Percentiles rank a stretch among this genome's conserved stretches.
These are phyloP conservation scores for Ceratobasidium sp. DNA, from an alignment of 1,284 basidiomycete genomes.

Conservation along the genomic window DNA sequence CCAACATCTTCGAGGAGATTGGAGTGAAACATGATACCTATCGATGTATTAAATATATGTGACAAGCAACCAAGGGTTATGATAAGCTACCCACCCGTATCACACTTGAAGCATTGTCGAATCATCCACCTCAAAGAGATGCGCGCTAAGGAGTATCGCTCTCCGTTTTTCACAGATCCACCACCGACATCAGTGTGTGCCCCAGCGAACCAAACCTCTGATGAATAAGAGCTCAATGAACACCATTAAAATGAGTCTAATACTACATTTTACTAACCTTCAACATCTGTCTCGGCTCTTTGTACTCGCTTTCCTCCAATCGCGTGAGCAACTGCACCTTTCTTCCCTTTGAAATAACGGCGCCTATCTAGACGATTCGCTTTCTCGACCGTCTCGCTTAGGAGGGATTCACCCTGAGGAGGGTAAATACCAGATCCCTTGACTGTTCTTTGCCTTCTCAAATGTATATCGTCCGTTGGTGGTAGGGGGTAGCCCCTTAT, in stretches of 20 bases:
- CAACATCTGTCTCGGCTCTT: conserved; percentile 26
- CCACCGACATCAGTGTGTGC: conserved; percentile 46
- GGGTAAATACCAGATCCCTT: conserved; percentile 8
- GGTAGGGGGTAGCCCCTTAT: not conserved
- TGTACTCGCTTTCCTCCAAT: conserved; percentile 11
- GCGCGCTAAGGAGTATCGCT: conserved; percentile 44
- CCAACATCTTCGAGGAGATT: conserved; percentile 46
- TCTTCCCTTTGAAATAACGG: not conserved
- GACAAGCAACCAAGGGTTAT: not conserved
- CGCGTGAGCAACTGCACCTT: conserved; percentile 12
- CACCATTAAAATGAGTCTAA: not conserved
- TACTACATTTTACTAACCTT: conserved; percentile 6
- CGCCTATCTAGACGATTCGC: not conserved
- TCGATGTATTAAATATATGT: not conserved
- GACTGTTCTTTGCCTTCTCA: not conserved
- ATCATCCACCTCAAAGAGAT: conserved; percentile 47
- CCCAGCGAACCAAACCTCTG: conserved; percentile 45
- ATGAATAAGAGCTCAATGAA: not conserved
- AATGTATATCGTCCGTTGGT: not conserved
- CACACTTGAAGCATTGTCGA: conserved; percentile 45
- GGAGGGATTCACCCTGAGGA: not conserved
- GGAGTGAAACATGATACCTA: conserved; percentile 45
- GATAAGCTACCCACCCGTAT: conserved; percentile 41
- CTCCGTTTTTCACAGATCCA: conserved; percentile 46
- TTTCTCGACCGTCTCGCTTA: too few relatives aligned